A percentile compares a stretch with the other conserved stretches of the same genome.
These are phyloP conservation scores for Schizonepeta tenuifolia DNA, from an alignment of 257 asterid genomes.

Conservation along the genomic window DNA sequence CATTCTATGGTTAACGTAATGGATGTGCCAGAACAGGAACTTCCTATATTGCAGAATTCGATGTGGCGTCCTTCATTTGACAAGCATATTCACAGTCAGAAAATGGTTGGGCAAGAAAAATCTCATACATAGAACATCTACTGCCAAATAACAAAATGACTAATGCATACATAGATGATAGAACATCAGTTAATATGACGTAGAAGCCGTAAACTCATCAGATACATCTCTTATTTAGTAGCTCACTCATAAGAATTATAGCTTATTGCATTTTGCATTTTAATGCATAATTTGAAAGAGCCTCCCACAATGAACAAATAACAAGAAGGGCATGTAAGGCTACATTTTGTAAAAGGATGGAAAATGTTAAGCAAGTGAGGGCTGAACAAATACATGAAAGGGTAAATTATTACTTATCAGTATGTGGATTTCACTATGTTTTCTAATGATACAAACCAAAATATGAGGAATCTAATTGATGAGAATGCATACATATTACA, in stretches of 20 bases:
- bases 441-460: not conserved
- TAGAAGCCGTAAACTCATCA: constrained; percentile 7
- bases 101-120: constrained; percentile 18
- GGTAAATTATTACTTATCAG: constrained; percentile 1
- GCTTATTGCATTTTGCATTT: constrained; percentile 7
- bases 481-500: not conserved
- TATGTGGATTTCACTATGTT: not conserved
- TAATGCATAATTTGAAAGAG: not conserved
- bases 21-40: not conserved
- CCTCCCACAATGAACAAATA: not conserved
- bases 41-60: not conserved
- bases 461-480: not conserved
- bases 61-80: not conserved
- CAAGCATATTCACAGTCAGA: constrained; percentile 1
- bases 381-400: not conserved
- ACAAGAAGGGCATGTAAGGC: not conserved
- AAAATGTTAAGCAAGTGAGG: constrained; percentile 4
- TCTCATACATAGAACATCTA: not conserved
- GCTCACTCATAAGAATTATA: not conserved
- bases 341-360: not conserved
- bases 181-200: constrained; percentile 3
- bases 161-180: not conserved
- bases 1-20: not conserved
- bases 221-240: not conserved
- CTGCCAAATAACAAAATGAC: not conserved